phyloP scores from a whole-genome alignment of 2,329 filamentous ascomycete genomes.

The Parasarocladium wereldwijsianum region DNA sequence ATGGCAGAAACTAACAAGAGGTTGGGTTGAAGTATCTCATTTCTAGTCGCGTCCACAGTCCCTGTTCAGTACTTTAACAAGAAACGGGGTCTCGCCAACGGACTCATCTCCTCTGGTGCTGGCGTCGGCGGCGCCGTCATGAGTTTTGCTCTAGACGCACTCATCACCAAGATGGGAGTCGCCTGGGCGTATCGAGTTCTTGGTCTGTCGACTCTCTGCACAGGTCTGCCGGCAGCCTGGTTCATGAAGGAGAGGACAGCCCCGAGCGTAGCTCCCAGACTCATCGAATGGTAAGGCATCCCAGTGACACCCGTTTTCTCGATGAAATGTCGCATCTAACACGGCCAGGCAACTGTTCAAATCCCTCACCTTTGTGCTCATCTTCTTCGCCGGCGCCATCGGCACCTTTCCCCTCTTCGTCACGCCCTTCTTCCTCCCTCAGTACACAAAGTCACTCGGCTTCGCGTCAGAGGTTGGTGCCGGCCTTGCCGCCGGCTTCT shows the following conservation, averaged over 20 bases:
- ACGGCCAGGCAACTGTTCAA: constrained; percentile 31
- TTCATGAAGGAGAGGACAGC: constrained; percentile 31
- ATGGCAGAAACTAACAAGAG: constrained; percentile 4
- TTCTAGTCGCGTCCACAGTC: constrained; percentile 30
- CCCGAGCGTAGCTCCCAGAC: constrained; percentile 19
- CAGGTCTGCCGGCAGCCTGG: constrained; percentile 39
- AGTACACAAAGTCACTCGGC: constrained; percentile 40
- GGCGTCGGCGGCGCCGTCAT: constrained; percentile 41
- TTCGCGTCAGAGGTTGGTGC: constrained; percentile 37
- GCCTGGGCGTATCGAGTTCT: constrained; percentile 39
- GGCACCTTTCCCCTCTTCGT: constrained; percentile 34
- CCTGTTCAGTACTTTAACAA: constrained; percentile 39
- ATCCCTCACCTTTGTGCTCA: constrained; percentile 30
- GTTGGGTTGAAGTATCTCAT: no score
- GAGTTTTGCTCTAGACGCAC: constrained; percentile 30
- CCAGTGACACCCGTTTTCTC: not conserved
- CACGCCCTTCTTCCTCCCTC: constrained; percentile 8
- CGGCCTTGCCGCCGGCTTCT: constrained; percentile 44
- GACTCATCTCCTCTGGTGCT: constrained; percentile 36
- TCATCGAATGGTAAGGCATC: constrained; percentile 33
- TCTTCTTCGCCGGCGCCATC: constrained; percentile 39
- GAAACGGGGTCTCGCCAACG: constrained; percentile 40
- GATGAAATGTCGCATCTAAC: not conserved
- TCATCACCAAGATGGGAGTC: constrained; percentile 29
- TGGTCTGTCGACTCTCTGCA: constrained; percentile 34